Evolutionary conservation across 371 early-diverging fungal genomes (phyloP).

Genomic region (Mortierella sp.): DNA sequence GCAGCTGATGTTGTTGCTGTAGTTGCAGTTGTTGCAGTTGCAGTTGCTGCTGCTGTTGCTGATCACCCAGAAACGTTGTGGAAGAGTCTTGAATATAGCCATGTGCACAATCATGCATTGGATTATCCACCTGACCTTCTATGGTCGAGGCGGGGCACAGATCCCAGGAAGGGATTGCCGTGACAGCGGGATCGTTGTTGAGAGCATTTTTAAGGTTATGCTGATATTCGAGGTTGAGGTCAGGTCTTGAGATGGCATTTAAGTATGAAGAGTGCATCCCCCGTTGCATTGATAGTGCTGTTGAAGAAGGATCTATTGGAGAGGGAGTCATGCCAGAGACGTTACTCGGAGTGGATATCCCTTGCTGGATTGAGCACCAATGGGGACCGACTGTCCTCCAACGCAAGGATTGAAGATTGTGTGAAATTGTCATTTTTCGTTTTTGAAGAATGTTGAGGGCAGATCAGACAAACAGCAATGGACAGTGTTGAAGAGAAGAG

Average conservation of each 20-base stretch:
- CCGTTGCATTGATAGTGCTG: constrained; percentile 24
- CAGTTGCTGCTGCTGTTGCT: not conserved
- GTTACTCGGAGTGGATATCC: not conserved
- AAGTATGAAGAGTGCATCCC: constrained; percentile 36
- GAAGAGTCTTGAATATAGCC: not conserved
- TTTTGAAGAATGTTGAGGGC: not conserved
- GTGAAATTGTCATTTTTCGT: not conserved
- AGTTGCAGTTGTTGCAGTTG: constrained; percentile 14
- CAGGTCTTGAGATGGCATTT: constrained; percentile 42
- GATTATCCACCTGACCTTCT: not conserved
- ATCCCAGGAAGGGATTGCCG: not conserved
- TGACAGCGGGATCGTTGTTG: not conserved
- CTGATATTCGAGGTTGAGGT: constrained; percentile 23
- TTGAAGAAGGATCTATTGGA: not conserved
- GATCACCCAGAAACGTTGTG: not conserved
- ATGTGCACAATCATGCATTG: not conserved
- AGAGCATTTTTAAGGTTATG: constrained; percentile 15
- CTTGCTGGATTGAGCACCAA: constrained; percentile 39
- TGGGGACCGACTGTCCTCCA: constrained; percentile 46
- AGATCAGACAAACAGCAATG: not conserved
- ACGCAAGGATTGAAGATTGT: constrained; percentile 4
- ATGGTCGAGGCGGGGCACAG: not conserved
- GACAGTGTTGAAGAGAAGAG: too few relatives aligned
- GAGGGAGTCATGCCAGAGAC: not conserved
- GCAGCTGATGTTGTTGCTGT: constrained; percentile 2